phyloP scores from a whole-genome alignment of 139 green algal species.

The Chlamydomonas applanata region DNA sequence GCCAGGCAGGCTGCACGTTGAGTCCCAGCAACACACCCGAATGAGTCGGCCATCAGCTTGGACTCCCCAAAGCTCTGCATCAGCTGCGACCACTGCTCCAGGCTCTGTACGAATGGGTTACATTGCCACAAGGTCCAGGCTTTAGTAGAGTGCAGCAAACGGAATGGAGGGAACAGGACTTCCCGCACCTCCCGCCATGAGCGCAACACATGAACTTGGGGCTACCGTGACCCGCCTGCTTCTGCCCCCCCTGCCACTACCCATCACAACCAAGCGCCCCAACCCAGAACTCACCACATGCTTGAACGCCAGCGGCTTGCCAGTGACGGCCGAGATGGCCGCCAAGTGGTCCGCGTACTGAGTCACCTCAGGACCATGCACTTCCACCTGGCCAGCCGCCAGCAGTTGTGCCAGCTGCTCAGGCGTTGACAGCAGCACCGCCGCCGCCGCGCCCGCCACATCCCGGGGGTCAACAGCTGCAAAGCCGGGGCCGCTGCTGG shows the following conservation, averaged over 20 bases:
- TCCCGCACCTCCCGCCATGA: too few relatives aligned
- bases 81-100: neutral
- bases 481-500: neutral
- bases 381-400: neutral
- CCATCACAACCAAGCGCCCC: too few relatives aligned
- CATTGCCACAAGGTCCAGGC: too few relatives aligned
- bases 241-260: too few relatives aligned
- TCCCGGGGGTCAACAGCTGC: slow-evolving; percentile 1
- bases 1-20: too few relatives aligned
- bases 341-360: neutral
- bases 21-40: too few relatives aligned
- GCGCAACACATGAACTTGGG: too few relatives aligned
- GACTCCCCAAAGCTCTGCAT: neutral
- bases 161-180: too few relatives aligned
- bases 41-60: too few relatives aligned
- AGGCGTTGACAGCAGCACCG: neutral
- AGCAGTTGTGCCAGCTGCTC: neutral
- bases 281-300: neutral
- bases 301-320: neutral
- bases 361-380: slow-evolving; percentile 3
- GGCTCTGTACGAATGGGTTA: too few relatives aligned
- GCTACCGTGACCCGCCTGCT: too few relatives aligned
- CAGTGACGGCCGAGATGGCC: neutral
- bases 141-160: too few relatives aligned
- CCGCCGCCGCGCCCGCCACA: neutral